phyloP scores from a whole-genome alignment of 345 rosid species.

The Aquilaria yunnanensis region DNA sequence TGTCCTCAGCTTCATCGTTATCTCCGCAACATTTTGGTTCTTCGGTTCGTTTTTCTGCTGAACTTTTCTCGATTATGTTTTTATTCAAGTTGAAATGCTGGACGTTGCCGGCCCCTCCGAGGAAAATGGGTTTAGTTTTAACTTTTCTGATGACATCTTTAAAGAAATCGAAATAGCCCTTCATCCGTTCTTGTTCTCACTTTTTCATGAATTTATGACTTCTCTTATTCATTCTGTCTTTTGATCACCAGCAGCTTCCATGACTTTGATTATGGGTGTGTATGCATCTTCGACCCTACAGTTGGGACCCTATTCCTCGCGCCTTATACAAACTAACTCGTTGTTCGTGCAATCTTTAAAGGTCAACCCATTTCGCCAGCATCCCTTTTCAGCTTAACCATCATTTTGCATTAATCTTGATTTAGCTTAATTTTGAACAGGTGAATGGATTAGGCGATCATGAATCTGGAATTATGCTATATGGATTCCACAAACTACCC shows the following conservation, averaged over 20 bases:
- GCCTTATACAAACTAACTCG: slow-evolving; percentile 32
- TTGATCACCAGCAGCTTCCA: slow-evolving; percentile 34
- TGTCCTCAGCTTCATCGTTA: slow-evolving; percentile 32
- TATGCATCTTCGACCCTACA: slow-evolving; percentile 38
- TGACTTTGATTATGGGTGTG: slow-evolving; percentile 45
- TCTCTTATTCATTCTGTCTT: background rate
- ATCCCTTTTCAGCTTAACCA: background rate
- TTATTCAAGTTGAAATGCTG: background rate
- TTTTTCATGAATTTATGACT: background rate
- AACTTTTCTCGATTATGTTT: background rate
- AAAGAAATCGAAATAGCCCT: too few relatives aligned
- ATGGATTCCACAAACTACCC: slow-evolving; percentile 41
- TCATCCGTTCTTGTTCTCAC: background rate
- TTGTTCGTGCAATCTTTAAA: slow-evolving; percentile 43
- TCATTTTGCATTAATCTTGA: slow-evolving; percentile 1
- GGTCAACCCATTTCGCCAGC: slow-evolving; percentile 20
- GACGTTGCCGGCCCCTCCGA: too few relatives aligned
- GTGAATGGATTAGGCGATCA: slow-evolving; percentile 21
- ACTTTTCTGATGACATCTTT: background rate
- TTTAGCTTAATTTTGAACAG: slow-evolving; percentile 23
- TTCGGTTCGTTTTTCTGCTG: slow-evolving; percentile 33
- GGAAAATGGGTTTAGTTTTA: background rate
- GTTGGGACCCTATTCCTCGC: slow-evolving; percentile 40
- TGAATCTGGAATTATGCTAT: slow-evolving; percentile 32
- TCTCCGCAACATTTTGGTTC: slow-evolving; percentile 40